Evolutionary conservation across 768 basidiomycete species (phyloP), one percentile per base, ranked within the genome.

Genomic region (Boletus rubropictus): DNA sequence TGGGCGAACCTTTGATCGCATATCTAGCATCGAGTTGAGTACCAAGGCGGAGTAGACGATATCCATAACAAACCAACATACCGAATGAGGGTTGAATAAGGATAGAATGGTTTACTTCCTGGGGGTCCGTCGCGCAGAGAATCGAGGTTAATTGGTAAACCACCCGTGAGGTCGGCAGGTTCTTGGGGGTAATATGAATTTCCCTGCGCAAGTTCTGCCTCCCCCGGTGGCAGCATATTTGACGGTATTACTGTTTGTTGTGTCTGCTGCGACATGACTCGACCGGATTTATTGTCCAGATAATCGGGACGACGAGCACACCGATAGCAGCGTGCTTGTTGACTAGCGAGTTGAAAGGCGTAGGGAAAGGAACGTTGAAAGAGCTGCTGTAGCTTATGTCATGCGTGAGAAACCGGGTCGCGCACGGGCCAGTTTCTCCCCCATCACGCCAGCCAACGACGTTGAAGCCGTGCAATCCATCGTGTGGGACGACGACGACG

Each of bases 61-160:
- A 41, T 33, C 36, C 21, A 29, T 29, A 40, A 20, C 8, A 18
- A 41, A 48, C 21, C 38, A 49, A 75, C 84, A 47, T 63, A 89
- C 89, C 89, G 81, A 60, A 92, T 92, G 44, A 92, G 79, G 28
- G 89, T 92, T 3, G 89, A 91, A 62, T 92, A 92, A 3, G 89
- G 89, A 60, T 92, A 92, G 60, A 91, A 90, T 6, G 89, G 89
- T 65, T 92, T 92, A 63, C 81, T 88, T 39, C 89, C 89, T 7
- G 89, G 87, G 3, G 89, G 89, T 0, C 89, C 88, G 61, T 92
- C 89, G 44, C 89, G 76, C 46, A 91, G 73, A 3, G 89, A 90
- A 65, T 89, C 87, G 21, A 91, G 82, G 60, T 87, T 91, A 60
- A 91, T 87, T 42, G 88, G 88, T 27, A 89, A 74, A 20, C 87